A percentile compares a stretch with the other conserved stretches of the same genome.
These are phyloP conservation scores for Plasmopara viticola DNA, from an alignment of 352 stramenopile species.

Conservation along the genomic window DNA sequence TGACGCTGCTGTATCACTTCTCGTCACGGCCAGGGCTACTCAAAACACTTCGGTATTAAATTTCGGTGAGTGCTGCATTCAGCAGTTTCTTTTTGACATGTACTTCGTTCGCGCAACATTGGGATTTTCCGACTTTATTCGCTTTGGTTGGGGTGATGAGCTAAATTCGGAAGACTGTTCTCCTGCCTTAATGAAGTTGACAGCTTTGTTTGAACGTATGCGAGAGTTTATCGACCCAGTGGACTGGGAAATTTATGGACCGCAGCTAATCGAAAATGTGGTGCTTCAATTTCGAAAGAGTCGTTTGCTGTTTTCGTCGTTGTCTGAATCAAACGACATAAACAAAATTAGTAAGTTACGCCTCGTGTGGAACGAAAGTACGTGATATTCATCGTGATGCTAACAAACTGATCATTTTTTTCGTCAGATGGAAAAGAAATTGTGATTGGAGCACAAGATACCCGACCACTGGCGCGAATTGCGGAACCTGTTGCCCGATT, in stretches of 20 bases:
- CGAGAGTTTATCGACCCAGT: conserved; percentile 81
- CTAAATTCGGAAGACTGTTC: conserved; percentile 51
- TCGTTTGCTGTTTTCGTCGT: conserved; percentile 76
- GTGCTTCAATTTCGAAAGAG: conserved; percentile 82
- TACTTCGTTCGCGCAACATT: conserved; percentile 84
- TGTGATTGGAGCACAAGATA: conserved; percentile 60
- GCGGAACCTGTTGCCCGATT: conserved; percentile 74
- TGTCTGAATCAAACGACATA: conserved; percentile 78
- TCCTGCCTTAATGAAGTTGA: conserved; percentile 46
- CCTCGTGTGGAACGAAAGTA: not conserved
- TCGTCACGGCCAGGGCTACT: conserved; percentile 43
- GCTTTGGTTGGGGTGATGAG: conserved; percentile 84
- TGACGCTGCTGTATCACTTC: conserved; percentile 48
- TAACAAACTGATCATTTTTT: not conserved
- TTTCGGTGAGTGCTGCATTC: conserved; percentile 78
- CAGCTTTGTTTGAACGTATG: conserved; percentile 68
- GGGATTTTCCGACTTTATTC: conserved; percentile 81
- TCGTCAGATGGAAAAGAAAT: conserved; percentile 71
- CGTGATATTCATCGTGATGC: conserved; percentile 1
- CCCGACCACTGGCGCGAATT: conserved; percentile 56
- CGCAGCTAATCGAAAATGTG: conserved; percentile 80
- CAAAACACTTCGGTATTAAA: conserved; percentile 55
- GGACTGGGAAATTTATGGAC: conserved; percentile 86
- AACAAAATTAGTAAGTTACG: conserved; percentile 72
- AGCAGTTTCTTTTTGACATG: conserved; percentile 87